Conservation (phyloP, 768 basidiomycete genomes). For the Tulasnella calospora region DNA sequence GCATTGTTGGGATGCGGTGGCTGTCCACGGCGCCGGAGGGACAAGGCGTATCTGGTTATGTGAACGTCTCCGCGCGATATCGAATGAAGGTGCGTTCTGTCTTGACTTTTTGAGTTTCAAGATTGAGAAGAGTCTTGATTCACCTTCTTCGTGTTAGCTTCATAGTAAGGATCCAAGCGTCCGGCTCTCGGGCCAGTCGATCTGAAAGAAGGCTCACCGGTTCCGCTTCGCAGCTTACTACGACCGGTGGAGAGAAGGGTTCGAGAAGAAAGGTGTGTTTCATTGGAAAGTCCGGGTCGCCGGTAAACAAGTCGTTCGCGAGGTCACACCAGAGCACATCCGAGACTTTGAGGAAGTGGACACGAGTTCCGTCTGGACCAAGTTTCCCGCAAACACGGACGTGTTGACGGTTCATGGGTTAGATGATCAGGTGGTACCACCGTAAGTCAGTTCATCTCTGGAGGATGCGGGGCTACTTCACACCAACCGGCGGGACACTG, state of each 20-base stretch:
- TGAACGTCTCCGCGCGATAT: constrained; percentile 74
- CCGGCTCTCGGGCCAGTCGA: neutral
- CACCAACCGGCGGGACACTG: neutral
- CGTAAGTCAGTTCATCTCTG: constrained; percentile 44
- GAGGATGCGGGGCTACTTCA: neutral
- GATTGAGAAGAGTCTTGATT: neutral
- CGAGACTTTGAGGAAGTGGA: constrained; percentile 61
- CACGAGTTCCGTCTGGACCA: constrained; percentile 59
- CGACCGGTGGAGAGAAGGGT: neutral
- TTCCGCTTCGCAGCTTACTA: neutral
- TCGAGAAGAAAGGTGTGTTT: constrained; percentile 45
- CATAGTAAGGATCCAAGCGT: neutral
- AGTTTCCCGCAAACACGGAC: constrained; percentile 57
- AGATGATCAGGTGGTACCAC: constrained; percentile 59
- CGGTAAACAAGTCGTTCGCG: constrained; percentile 50
- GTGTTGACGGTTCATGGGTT: constrained; percentile 80
- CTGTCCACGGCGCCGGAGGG: constrained; percentile 53
- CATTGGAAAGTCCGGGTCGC: constrained; percentile 64
- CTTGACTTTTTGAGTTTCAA: neutral
- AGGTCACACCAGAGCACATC: constrained; percentile 56
- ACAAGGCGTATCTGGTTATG: constrained; percentile 49
- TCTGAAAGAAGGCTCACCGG: neutral
- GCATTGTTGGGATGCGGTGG: constrained; percentile 65
- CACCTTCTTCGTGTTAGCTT: neutral
- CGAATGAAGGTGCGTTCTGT: constrained; percentile 63